Evolutionary conservation across 1,284 basidiomycete species (phyloP).

Genomic region (Microbotryum saponariae): DNA sequence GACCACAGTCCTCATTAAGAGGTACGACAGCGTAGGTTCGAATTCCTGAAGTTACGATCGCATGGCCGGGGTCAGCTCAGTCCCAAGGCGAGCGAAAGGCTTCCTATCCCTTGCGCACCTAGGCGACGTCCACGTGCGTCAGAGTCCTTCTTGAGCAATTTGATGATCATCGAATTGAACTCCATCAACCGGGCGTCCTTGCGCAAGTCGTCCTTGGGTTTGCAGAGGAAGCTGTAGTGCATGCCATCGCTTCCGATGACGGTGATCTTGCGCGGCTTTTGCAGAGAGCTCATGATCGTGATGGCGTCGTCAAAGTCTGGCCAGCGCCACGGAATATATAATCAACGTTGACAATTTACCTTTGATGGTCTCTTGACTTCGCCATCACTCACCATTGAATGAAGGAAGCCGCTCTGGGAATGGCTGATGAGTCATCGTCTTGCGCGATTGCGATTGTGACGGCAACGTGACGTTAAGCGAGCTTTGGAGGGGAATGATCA

Average conservation of each 20-base stretch:
- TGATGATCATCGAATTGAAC: constrained; percentile 97
- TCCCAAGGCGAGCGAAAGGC: background rate
- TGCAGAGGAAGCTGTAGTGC: constrained; percentile 85
- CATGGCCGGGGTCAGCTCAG: constrained; percentile 7
- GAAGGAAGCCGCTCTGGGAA: constrained; percentile 72
- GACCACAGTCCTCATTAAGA: constrained; percentile 91
- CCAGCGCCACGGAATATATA: constrained; percentile 8
- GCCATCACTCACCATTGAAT: constrained; percentile 55
- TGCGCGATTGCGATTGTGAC: constrained; percentile 48
- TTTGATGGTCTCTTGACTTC: background rate
- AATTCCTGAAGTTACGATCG: constrained; percentile 55
- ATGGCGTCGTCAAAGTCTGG: constrained; percentile 72
- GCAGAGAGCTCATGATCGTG: constrained; percentile 86
- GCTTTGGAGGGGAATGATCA: constrained; percentile 88
- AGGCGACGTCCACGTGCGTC: constrained; percentile 69
- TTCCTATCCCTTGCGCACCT: constrained; percentile 58
- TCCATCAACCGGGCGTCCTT: constrained; percentile 99
- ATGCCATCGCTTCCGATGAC: constrained; percentile 77
- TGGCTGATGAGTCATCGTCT: constrained; percentile 62
- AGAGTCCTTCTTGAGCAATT: constrained; percentile 84
- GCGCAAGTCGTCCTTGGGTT: constrained; percentile 94
- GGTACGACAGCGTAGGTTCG: constrained; percentile 95
- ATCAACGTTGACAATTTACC: background rate
- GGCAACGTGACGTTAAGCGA: constrained; percentile 85
- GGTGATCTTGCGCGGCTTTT: constrained; percentile 85